Evolutionary conservation across 208 protist genomes (phyloP), one percentile per base, ranked within the genome.

Genomic region (Wallacemonas rigidus): DNA sequence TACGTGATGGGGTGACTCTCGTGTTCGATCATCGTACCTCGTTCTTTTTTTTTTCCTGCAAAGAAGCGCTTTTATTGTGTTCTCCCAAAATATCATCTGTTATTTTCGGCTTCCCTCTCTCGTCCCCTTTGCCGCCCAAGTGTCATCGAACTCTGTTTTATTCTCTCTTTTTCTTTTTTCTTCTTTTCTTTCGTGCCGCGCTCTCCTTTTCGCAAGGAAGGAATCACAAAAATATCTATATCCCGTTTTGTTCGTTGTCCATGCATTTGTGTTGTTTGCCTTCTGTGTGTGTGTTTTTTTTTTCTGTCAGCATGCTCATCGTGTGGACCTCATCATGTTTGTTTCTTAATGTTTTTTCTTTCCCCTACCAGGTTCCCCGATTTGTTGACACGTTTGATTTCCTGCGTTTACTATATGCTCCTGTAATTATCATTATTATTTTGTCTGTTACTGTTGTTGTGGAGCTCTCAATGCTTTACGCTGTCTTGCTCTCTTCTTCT

Each of bases 311-410:
- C 63, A 38, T 26, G 35, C 41, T 35, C 63, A 15, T 35, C 63
- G 38, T 69, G n/a, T 9, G 47, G 8, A 36, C 8, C 38, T 63
- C 53, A 64, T 54, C 69, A 35, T 39, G 43, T 74, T 62, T 69
- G 73, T 69, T 69, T 72, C 47, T 69, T 75, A 51, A 51, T 79
- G 40, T 72, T 57, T 54, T 56, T 55, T 0, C 0, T 26, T 26
- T 0, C 26, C 26, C 26, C 26, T 26, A 26, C 26, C 26, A 26
- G 26, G 26, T 26, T 26, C 26, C 0, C 26, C 26, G 26, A 26
- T 26, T 26, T 26, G 26, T 26, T 26, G 26, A 26, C 26, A 26
- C 26, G 26, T 26, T 26, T 26, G 26, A 26, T 26, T 26, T 26
- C 26, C 26, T 26, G 26, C 26, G 26, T 26, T 26, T 26, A 26